Base-by-base conservation (phyloP, 176 grass and related monocot species). In the Olyra latifolia region DNA sequence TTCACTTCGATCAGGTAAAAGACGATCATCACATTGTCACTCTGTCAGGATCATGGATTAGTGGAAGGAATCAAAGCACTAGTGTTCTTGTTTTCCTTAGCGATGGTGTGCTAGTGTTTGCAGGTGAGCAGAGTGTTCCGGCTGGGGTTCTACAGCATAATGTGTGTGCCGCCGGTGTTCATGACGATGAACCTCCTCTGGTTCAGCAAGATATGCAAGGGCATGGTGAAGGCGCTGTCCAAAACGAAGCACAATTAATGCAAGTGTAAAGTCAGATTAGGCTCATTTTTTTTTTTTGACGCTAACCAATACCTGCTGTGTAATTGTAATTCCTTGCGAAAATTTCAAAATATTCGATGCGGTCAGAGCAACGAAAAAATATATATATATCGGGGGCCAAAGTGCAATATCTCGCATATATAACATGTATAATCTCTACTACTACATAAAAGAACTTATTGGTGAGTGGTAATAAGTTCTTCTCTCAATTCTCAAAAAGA, bases 201-300 rank as follows among this genome's bases (percentile, higher is more conserved):
- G 92, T 94, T 94, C 68, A 78, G 76, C 29, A 94, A 94, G 84
- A 89, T 94, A 10, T 91, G 88, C 74, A 94, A 79, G 70, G 92
- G 92, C 69, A 66, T 87, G 72, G n/a, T 91, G 38, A 94, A 94
- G 74, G 89, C 83, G 14, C 80, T 94, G 12, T 80, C 83, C 35
- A 85, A 79, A 69, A 24, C 46, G 28, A 91, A 70, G 56, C 64
- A 72, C 5, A 43, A 29, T 35, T 35, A 4, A 35, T 4, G 54
- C 40, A 29, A 68, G 28, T 23, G 72, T 49, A 9, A 85, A 71
- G 30, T 45, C 1, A 50, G 67, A 85, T 30, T 79, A 85, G 54
- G 15, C 15, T 3, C 22, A 1, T 16, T 19, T 35, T 4, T 35
- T 35, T 5, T 27, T 38, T 8, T 55, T 13, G 1, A 13, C 15